These are phyloP conservation scores for Trypanosoma platydactyli DNA, from an alignment of 208 protist species.

Conservation along the genomic window DNA sequence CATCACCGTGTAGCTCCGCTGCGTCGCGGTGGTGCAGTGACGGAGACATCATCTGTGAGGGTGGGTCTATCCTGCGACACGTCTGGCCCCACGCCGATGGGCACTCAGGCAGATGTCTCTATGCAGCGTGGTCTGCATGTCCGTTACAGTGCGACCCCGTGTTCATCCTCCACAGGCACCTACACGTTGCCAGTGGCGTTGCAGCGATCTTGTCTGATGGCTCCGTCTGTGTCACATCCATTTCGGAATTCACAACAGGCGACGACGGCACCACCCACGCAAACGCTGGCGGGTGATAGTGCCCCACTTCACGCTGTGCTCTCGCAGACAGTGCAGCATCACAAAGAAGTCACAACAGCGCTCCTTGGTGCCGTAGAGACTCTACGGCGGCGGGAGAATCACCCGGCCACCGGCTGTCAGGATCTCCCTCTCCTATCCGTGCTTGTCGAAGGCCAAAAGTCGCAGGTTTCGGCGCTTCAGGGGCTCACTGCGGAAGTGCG, in stretches of 20 bases:
- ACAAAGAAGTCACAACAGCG: slow-evolving; percentile 8
- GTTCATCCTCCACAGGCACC: neutral
- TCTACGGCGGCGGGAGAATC: slow-evolving; percentile 13
- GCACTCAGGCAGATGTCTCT: neutral
- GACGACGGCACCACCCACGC: slow-evolving; percentile 7
- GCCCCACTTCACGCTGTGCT: neutral
- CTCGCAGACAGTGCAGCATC: slow-evolving; percentile 11
- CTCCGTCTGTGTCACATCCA: neutral
- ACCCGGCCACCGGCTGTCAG: slow-evolving; percentile 4
- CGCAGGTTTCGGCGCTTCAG: slow-evolving; percentile 21
- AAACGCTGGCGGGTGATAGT: neutral
- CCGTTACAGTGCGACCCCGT: neutral
- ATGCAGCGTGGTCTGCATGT: slow-evolving; percentile 6
- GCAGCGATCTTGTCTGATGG: slow-evolving; percentile 6
- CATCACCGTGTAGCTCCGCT: slow-evolving; percentile 28
- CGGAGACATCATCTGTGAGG: neutral
- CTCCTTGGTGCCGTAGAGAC: neutral
- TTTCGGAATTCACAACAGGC: neutral
- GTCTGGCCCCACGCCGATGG: slow-evolving; percentile 1
- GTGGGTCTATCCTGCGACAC: neutral
- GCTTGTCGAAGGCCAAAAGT: slow-evolving; percentile 15
- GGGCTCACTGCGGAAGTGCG: slow-evolving; percentile 12
- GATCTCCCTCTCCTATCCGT: slow-evolving; percentile 16
- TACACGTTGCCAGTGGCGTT: slow-evolving; percentile 10
- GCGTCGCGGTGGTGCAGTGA: neutral